Evolutionary conservation across 352 stramenopile species (phyloP).

Genomic region (Globisporangium paddicum): DNA sequence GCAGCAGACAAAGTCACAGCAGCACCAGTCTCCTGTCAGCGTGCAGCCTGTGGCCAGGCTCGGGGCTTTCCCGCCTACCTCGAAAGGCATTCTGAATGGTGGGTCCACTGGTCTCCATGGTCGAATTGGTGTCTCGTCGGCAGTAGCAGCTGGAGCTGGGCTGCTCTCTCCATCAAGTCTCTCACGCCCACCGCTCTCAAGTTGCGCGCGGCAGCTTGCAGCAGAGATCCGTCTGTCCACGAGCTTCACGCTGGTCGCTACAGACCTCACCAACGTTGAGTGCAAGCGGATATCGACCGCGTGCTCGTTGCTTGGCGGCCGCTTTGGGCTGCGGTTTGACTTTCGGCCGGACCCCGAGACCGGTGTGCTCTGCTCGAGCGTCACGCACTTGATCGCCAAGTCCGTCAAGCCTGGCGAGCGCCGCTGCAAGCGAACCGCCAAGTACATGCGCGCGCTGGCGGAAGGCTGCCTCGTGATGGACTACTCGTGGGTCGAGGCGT

Average conservation of each 20-base stretch:
- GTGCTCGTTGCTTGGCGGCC: slow-evolving; percentile 56
- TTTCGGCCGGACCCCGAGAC: slow-evolving; percentile 41
- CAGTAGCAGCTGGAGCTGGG: not conserved
- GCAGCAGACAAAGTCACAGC: not conserved
- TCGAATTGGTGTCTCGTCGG: not conserved
- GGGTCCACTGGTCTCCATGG: not conserved
- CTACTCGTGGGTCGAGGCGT: slow-evolving; percentile 70
- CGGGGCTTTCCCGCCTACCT: not conserved
- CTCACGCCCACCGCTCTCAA: slow-evolving; percentile 10
- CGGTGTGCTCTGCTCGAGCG: slow-evolving; percentile 39
- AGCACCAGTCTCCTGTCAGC: not conserved
- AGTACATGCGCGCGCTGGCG: slow-evolving; percentile 82
- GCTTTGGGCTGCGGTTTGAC: slow-evolving; percentile 73
- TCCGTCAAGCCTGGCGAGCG: slow-evolving; percentile 23
- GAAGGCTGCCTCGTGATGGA: slow-evolving; percentile 75
- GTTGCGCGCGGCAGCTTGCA: slow-evolving; percentile 3
- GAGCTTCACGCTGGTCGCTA: slow-evolving; percentile 54
- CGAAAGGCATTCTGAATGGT: slow-evolving; percentile 14
- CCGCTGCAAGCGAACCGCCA: slow-evolving; percentile 78
- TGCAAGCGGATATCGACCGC: slow-evolving; percentile 48
- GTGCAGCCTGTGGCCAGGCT: slow-evolving; percentile 1
- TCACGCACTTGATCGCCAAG: slow-evolving; percentile 79
- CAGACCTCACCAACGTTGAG: slow-evolving; percentile 51
- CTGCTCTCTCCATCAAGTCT: not conserved
- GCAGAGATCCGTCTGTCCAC: slow-evolving; percentile 6